These are phyloP conservation scores for Schwanniomyces polymorphus DNA, from an alignment of 805 yeast species.

Conservation along the genomic window DNA sequence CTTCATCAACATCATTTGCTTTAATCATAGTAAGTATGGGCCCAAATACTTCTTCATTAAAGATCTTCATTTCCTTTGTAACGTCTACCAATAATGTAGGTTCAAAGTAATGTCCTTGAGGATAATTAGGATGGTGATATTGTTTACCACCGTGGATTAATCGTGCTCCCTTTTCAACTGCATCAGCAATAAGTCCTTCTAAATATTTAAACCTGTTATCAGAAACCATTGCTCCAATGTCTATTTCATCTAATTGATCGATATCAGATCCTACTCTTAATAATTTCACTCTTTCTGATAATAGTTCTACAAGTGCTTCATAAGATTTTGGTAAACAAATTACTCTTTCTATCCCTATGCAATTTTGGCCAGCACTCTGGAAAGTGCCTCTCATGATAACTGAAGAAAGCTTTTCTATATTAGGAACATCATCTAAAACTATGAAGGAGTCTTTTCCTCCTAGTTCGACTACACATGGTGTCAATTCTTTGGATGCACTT, in stretches of 20 bases:
- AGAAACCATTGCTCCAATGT: constrained; percentile 94
- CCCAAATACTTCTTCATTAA: constrained; percentile 91
- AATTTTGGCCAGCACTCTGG: constrained; percentile 97
- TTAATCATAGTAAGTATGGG: constrained; percentile 82
- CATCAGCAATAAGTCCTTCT: constrained; percentile 67
- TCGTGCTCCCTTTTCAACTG: constrained; percentile 79
- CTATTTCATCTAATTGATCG: constrained; percentile 87
- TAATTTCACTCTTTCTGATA: constrained; percentile 56
- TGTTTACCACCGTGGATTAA: constrained; percentile 80
- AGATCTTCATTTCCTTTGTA: constrained; percentile 69
- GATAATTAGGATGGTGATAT: constrained; percentile 85
- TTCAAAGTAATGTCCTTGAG: constrained; percentile 89
- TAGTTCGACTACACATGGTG: constrained; percentile 92
- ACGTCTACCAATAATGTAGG: constrained; percentile 91
- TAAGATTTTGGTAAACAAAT: constrained; percentile 75
- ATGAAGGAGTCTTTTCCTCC: constrained; percentile 96
- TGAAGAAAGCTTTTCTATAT: constrained; percentile 56
- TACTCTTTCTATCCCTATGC: constrained; percentile 96
- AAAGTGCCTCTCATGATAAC: constrained; percentile 92
- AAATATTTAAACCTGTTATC: constrained; percentile 69
- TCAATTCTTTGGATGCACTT: constrained; percentile 82
- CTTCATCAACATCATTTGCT: constrained; percentile 66
- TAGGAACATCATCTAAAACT: constrained; percentile 77
- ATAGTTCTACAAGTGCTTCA: constrained; percentile 55
- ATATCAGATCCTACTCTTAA: constrained; percentile 87